These are phyloP conservation scores for Ceriops tagal DNA, from an alignment of 345 rosid genomes.

Conservation along the genomic window DNA sequence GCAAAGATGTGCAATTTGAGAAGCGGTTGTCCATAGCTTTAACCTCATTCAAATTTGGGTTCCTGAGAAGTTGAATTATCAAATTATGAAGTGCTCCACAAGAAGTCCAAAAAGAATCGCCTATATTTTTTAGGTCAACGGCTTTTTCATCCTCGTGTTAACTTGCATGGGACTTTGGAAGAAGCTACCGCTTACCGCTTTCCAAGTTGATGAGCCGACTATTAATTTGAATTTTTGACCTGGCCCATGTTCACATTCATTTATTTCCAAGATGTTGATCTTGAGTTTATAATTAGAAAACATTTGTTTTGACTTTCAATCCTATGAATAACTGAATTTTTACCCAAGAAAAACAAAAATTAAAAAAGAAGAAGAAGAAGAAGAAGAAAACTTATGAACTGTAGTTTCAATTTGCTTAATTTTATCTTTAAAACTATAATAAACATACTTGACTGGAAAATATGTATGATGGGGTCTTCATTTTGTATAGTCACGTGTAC, in stretches of 20 bases:
- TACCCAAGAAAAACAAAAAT: neutral
- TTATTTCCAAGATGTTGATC: neutral
- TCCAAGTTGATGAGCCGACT: conserved; percentile 31
- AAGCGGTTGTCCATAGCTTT: no score
- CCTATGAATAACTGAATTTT: neutral
- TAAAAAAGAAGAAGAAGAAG: no score
- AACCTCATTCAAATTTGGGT: no score
- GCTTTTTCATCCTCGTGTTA: neutral
- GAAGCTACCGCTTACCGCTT: neutral
- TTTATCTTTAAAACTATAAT: no score
- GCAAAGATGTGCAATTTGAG: no score
- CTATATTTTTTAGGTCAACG: neutral
- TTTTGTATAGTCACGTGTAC: no score
- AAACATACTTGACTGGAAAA: no score
- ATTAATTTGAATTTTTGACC: conserved; percentile 27
- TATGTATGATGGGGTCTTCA: no score
- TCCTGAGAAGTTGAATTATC: no score
- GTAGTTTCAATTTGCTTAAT: neutral
- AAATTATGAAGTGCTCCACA: no score
- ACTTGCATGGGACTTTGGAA: neutral
- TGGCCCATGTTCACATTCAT: neutral
- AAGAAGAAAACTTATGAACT: neutral
- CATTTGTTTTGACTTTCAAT: neutral
- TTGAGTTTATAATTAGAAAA: neutral
- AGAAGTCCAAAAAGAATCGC: no score